Evolutionary conservation across 2,329 filamentous ascomycete species (phyloP), one percentile per base, ranked within the genome.

Genomic region (Fusarium solani-melongenae): DNA sequence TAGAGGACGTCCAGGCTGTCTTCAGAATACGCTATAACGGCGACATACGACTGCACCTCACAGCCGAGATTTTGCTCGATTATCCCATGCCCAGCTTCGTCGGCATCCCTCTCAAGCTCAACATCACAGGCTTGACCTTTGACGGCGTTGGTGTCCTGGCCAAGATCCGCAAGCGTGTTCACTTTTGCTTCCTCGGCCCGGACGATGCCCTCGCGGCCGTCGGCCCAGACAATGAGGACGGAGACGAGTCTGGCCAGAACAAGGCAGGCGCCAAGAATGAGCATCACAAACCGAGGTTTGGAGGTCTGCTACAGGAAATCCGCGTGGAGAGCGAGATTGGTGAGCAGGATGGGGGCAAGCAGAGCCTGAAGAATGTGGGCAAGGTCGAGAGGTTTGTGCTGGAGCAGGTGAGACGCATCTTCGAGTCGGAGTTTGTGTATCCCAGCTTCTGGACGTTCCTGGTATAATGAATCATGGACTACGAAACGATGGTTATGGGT

Each of bases 11-110:
- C 62, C 96, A 99, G 82, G 93, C 97, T 57, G 93, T 98, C 7
- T 96, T 97, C 78, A 92, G 95, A 74, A 95, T 97, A 69, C 92
- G 91, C 64, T 99, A 99, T 82, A 90, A 92, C 3, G 96, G 96
- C 34, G 93, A 98, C 79, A 89, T 99, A 67, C 92, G 92, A 74
- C 89, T 99, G 66, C 94, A 95, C 70, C 87, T 99, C 58, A 98
- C 96, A 27, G 95, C 96, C 1, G 95, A 98, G 83, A 98, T 99
- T 46, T 87, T 98, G 34, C 91, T 99, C 36, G 96, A 99, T 83
- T 99, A 99, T 81, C 96, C 96, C 1, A 98, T 98, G 94, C 95
- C 95, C 44, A 97, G 94, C 84, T 99, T 99, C 79, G 96, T 98
- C 3, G 95, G 95, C 14, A 96, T 99, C 70, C 96, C 96, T 1